Evolutionary conservation across 352 stramenopile genomes (phyloP), one percentile per base, ranked within the genome.

Genomic region (Phytophthora sansomeana): DNA sequence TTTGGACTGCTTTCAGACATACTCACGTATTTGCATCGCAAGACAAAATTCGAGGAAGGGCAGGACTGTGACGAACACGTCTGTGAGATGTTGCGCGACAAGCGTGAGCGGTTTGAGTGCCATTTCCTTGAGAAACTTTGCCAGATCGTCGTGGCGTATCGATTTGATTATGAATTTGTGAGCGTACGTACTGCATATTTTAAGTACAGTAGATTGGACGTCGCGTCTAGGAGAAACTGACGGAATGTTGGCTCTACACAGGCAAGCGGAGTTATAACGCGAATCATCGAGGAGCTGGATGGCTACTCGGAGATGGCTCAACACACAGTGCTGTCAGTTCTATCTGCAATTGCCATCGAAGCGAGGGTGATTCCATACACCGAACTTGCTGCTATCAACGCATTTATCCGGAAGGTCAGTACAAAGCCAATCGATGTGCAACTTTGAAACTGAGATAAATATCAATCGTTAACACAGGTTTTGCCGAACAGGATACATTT

Each of bases 261-360:
- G 81, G 75, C 77, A 43, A 72, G 73, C n/a, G 68, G 69, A 11
- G 58, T 83, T 26, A 72, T 88, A 9, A 59, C 69, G 11, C 50
- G 55, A 35, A 64, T 85, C 5, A 67, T 90, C n/a, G 52, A 71
- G 32, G 60, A 72, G 32, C 42, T 90, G 6, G 69, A 88, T 54
- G 68, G 69, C 4, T 79, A 84, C 30, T 66, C 77, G 2, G 77
- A 90, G 10, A 56, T 87, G 30, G 73, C 79, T 4, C 82, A 85
- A 38, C 77, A 81, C 28, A 81, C 68, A 4, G 55, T 90, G 51
- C 66, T 80, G 13, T 88, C 81, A 16, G 79, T 90, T 38, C 67
- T 90, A 0, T 83, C 78, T 42, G 77, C 74, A 16, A 78, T 81
- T 30, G 79, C 81, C 4, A 87, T 90, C 19, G 81, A 90, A 82